Base-by-base conservation (phyloP, 2,329 filamentous ascomycete species). In the Botrytis pseudocinerea region DNA sequence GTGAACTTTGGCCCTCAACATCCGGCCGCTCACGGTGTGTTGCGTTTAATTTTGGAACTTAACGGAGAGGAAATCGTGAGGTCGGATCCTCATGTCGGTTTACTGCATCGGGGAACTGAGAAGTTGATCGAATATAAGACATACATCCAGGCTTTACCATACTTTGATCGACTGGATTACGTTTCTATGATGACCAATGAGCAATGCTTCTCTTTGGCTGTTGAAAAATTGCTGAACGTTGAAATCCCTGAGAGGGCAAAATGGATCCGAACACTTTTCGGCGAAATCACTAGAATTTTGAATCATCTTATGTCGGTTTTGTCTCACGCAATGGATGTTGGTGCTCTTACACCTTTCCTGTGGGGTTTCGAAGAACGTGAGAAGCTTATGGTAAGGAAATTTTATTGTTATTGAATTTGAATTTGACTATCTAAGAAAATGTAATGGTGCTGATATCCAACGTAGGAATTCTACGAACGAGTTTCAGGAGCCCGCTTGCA, bases 101-200 rank as follows among this genome's bases (percentile, higher is more conserved):
- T 99, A 83, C 89, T 99, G 81, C 96, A 99, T 84, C 91, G 96
- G 80, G 96, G 96, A 78, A 99, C 96, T 76, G 96, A 99, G 88
- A 99, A 99, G 89, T 90, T 99, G 85, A 98, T 98, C 85, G 96
- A 99, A 88, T 99, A 99, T 89, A 98, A 97, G 89, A 97, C 95
- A 79, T 99, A 99, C 82, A 89, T 98, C 81, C 96, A 99, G 87
- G 96, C 96, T 73, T 87, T 99, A 82, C 96, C 96, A 73, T 99
- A 99, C 87, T 99, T 99, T 83, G 96, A 99, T 85, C 94, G 96
- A 79, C 88, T 99, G 83, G 96, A 99, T 85, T 99, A 99, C 84
- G 95, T 98, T 79, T 98, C 94, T 80, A 99, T 99, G 97, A 99
- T 99, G 96, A 99, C 96, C 81, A 99, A 99, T 84, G 96, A 99